These are phyloP conservation scores for Tricholoma hemisulphureum DNA, from an alignment of 768 basidiomycete species.

Conservation along the genomic window DNA sequence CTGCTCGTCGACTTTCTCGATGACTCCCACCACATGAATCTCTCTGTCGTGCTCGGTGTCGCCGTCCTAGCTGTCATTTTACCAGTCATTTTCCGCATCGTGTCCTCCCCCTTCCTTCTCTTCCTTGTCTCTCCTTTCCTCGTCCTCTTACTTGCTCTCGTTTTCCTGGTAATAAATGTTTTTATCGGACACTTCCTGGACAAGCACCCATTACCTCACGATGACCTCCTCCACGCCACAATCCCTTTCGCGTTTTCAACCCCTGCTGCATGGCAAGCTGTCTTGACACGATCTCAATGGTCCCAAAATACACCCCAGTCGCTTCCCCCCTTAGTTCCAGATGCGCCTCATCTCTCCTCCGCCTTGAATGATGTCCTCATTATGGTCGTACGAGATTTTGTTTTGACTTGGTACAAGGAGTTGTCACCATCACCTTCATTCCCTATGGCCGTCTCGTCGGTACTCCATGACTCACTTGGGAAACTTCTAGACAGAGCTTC, in stretches of 20 bases:
- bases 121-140: conserved; percentile 64
- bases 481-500: conserved; percentile 55
- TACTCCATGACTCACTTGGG: conserved; percentile 66
- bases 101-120: conserved; percentile 66
- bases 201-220: conserved; percentile 31
- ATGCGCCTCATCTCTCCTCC: conserved; percentile 63
- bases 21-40: conserved; percentile 30
- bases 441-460: conserved; percentile 76
- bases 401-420: conserved; percentile 84
- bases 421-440: conserved; percentile 88
- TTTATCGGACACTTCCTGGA: conserved; percentile 62
- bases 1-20: too few species aligned
- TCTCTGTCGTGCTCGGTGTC: conserved; percentile 53
- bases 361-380: conserved; percentile 76
- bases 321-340: conserved; percentile 64
- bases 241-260: conserved; percentile 84
- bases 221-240: conserved; percentile 54
- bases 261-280: conserved; percentile 92
- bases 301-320: conserved; percentile 68
- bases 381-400: conserved; percentile 84
- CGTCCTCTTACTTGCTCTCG: conserved; percentile 44
- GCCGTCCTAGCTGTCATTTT: conserved; percentile 53
- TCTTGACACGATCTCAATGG: conserved; percentile 88
- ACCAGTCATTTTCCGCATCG: conserved; percentile 51
- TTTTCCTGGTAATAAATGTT: conserved; percentile 53